phyloP scores from a whole-genome alignment of 345 rosid species.

The Citrus hindsii region DNA sequence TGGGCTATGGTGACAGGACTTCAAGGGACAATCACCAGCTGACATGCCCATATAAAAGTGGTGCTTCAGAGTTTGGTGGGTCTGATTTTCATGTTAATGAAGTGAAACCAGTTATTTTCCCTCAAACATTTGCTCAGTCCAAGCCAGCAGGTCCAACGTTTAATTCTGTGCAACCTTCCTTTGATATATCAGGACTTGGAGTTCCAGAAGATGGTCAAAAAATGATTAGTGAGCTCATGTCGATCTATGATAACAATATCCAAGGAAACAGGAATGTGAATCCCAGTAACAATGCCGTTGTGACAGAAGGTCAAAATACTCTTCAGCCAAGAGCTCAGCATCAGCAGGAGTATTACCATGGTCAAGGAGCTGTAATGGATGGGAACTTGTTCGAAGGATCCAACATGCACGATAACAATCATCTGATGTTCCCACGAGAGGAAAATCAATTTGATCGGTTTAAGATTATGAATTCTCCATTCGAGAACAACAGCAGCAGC shows the following conservation, averaged over 20 bases:
- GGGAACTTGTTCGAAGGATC: constrained; percentile 59
- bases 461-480: constrained; percentile 40
- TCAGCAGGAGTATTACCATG: constrained; percentile 50
- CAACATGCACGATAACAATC: constrained; percentile 38
- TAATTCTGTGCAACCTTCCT: constrained; percentile 36
- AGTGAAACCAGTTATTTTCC: constrained; percentile 69
- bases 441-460: constrained; percentile 44
- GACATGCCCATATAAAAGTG: constrained; percentile 48
- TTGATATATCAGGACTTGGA: constrained; percentile 66
- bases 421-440: constrained; percentile 49
- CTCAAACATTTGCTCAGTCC: constrained; percentile 49
- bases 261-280: constrained; percentile 45
- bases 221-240: constrained; percentile 81
- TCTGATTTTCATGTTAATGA: constrained; percentile 68
- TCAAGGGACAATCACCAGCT: constrained; percentile 79
- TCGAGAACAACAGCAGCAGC: constrained; percentile 34
- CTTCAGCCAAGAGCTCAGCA: constrained; percentile 49
- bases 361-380: constrained; percentile 45
- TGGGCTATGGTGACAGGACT: constrained; percentile 68
- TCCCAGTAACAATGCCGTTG: constrained; percentile 18
- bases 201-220: constrained; percentile 96
- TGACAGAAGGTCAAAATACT: constrained; percentile 37
- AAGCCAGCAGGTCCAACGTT: constrained; percentile 34
- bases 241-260: constrained; percentile 63
- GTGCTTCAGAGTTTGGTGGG: constrained; percentile 47